Percentiles rank a stretch among this genome's conserved stretches.
Evolutionary conservation across 768 basidiomycete genomes (phyloP).

Genomic region (Sutorius australiensis): DNA sequence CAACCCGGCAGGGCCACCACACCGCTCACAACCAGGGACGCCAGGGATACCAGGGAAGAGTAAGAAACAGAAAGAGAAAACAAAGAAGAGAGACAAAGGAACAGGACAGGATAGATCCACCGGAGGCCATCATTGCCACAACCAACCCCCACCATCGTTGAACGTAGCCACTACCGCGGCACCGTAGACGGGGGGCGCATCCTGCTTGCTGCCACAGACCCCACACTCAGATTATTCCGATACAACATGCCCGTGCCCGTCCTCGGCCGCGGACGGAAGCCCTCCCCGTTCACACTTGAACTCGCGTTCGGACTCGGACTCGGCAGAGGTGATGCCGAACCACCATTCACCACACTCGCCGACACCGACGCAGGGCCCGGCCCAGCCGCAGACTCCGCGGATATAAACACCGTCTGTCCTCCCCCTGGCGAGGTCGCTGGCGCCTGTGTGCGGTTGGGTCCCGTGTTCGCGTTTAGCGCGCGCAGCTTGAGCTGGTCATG

Average conservation of each 20-base stretch:
- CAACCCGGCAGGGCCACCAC: neutral
- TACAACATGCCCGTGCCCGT: conserved; percentile 73
- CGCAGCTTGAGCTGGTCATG: conserved; percentile 31
- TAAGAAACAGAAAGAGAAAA: neutral
- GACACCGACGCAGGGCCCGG: conserved; percentile 14
- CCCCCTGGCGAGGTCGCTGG: conserved; percentile 17
- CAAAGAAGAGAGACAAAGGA: neutral
- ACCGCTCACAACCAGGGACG: conserved; percentile 1
- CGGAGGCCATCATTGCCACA: neutral
- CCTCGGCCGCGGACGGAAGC: conserved; percentile 46
- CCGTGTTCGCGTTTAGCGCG: conserved; percentile 12
- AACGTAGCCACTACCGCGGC: conserved; percentile 8
- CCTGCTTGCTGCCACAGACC: conserved; percentile 27
- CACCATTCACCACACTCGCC: conserved; percentile 1
- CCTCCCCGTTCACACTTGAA: conserved; percentile 12
- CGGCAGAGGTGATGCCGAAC: conserved; percentile 20
- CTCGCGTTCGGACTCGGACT: conserved; percentile 14
- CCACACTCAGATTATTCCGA: conserved; percentile 33
- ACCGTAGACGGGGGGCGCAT: conserved; percentile 37
- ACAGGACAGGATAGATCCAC: no score
- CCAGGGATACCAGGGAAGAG: neutral
- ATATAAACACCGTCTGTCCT: conserved; percentile 19
- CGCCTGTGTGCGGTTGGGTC: conserved; percentile 2
- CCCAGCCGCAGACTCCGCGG: conserved; percentile 1
- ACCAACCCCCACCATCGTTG: neutral